Conservation (phyloP, 805 yeast species). For the Lachancea quebecensis region DNA sequence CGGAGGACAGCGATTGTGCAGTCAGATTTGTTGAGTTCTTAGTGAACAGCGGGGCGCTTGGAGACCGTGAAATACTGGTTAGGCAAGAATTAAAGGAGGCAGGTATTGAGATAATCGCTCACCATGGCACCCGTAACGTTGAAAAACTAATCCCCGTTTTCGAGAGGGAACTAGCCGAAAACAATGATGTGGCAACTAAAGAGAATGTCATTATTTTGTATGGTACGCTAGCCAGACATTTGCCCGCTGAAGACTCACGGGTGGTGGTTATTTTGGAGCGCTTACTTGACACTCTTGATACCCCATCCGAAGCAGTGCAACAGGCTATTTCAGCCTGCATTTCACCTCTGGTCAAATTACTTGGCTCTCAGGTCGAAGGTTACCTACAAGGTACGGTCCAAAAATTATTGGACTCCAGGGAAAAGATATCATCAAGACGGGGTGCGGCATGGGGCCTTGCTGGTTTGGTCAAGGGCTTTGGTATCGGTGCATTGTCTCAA, state of each 20-base stretch:
- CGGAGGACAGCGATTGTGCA: slow-evolving; percentile 35
- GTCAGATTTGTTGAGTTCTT: slow-evolving; percentile 55
- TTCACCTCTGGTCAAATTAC: slow-evolving; percentile 67
- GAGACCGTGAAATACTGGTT: slow-evolving; percentile 66
- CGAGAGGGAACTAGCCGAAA: slow-evolving; percentile 48
- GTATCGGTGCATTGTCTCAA: slow-evolving; percentile 68
- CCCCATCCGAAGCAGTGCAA: slow-evolving; percentile 88
- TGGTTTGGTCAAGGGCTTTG: slow-evolving; percentile 87
- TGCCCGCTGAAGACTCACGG: slow-evolving; percentile 59
- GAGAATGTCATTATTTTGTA: slow-evolving; percentile 81
- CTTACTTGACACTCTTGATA: slow-evolving; percentile 65
- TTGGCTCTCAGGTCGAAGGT: slow-evolving; percentile 42
- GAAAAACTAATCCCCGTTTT: slow-evolving; percentile 76
- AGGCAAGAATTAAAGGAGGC: slow-evolving; percentile 83
- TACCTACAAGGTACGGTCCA: slow-evolving; percentile 55
- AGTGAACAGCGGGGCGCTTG: slow-evolving; percentile 56
- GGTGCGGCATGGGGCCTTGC: slow-evolving; percentile 97
- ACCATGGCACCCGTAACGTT: slow-evolving; percentile 59
- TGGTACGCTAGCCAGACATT: slow-evolving; percentile 86
- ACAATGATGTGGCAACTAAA: slow-evolving; percentile 42
- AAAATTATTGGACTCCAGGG: slow-evolving; percentile 45
- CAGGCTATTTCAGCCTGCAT: slow-evolving; percentile 79
- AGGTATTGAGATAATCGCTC: slow-evolving; percentile 66
- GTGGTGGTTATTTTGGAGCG: slow-evolving; percentile 59
- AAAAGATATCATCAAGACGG: slow-evolving; percentile 48